phyloP scores from a whole-genome alignment of 1,139 yeast genomes.

The Candida gigantensis region DNA sequence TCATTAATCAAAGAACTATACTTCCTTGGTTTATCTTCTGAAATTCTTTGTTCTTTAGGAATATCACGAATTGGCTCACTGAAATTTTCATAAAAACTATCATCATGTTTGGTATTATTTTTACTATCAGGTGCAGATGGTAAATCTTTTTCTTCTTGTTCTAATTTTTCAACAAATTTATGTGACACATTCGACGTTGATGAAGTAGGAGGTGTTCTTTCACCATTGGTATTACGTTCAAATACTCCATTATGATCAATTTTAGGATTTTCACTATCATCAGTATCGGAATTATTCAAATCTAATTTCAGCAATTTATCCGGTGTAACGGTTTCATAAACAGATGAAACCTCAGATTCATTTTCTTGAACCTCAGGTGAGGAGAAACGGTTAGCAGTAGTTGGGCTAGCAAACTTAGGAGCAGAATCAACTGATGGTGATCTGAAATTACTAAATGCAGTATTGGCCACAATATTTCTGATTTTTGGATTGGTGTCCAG shows the following conservation, averaged over 20 bases:
- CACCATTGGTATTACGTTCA: constrained; percentile 22
- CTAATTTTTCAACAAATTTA: constrained; percentile 3
- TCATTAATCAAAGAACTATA: constrained; percentile 4
- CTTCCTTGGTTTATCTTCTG: constrained; percentile 1
- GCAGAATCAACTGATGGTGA: constrained; percentile 15
- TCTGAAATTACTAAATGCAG: constrained; percentile 46
- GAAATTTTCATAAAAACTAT: constrained; percentile 6
- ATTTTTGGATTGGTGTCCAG: constrained; percentile 12
- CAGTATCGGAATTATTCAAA: constrained; percentile 10
- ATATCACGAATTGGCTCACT: constrained; percentile 12
- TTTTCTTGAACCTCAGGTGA: not conserved
- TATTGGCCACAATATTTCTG: constrained; percentile 29
- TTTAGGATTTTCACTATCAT: constrained; percentile 9
- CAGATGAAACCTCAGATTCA: constrained; percentile 1
- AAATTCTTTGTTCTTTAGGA: constrained; percentile 4
- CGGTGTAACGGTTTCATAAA: not conserved
- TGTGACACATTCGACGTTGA: constrained; percentile 23
- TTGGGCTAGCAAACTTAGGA: constrained; percentile 9
- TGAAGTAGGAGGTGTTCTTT: constrained; percentile 26
- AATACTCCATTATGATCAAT: constrained; percentile 15
- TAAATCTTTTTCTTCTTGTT: not conserved
- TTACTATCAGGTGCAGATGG: not conserved
- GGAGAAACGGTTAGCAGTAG: not conserved
- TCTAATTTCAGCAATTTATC: constrained; percentile 3
- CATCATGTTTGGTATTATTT: not conserved